Evolutionary conservation across 768 basidiomycete species (phyloP).

Genomic region (Phylloporus sp.): DNA sequence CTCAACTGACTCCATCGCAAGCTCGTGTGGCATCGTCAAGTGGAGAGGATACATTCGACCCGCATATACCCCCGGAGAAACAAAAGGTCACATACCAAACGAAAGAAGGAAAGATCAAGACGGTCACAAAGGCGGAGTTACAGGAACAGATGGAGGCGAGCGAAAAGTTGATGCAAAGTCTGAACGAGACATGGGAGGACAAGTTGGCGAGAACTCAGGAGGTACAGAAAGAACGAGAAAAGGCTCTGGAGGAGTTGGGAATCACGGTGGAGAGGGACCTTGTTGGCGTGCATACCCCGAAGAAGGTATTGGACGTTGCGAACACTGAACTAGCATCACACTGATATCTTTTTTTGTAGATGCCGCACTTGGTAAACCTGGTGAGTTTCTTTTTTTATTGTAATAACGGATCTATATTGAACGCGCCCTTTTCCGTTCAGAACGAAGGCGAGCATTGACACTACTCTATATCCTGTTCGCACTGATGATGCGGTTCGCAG

Average conservation of each 20-base stretch:
- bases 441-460: slow-evolving; percentile 57
- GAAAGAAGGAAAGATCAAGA: slow-evolving; percentile 90
- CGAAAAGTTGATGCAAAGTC: slow-evolving; percentile 90
- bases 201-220: slow-evolving; percentile 88
- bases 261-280: slow-evolving; percentile 96
- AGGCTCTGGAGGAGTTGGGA: slow-evolving; percentile 94
- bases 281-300: slow-evolving; percentile 96
- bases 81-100: slow-evolving; percentile 94
- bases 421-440: slow-evolving; percentile 31
- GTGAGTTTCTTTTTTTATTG: slow-evolving; percentile 46
- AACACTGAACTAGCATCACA: slow-evolving; percentile 2
- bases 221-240: slow-evolving; percentile 95
- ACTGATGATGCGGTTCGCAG: slow-evolving; percentile 35
- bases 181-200: slow-evolving; percentile 97
- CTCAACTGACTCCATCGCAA: slow-evolving; percentile 25
- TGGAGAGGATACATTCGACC: slow-evolving; percentile 77
- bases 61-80: slow-evolving; percentile 84
- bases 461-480: neutral
- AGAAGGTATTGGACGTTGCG: slow-evolving; percentile 54
- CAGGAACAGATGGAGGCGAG: slow-evolving; percentile 95
- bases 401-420: slow-evolving; percentile 8
- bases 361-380: slow-evolving; percentile 91
- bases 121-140: slow-evolving; percentile 93
- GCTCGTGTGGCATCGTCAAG: slow-evolving; percentile 69
- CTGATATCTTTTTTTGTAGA: slow-evolving; percentile 40